A percentile compares a stretch with the other conserved stretches of the same genome.
Conservation (phyloP, 2,329 filamentous ascomycete genomes). For the Diaporthe vaccinii region DNA sequence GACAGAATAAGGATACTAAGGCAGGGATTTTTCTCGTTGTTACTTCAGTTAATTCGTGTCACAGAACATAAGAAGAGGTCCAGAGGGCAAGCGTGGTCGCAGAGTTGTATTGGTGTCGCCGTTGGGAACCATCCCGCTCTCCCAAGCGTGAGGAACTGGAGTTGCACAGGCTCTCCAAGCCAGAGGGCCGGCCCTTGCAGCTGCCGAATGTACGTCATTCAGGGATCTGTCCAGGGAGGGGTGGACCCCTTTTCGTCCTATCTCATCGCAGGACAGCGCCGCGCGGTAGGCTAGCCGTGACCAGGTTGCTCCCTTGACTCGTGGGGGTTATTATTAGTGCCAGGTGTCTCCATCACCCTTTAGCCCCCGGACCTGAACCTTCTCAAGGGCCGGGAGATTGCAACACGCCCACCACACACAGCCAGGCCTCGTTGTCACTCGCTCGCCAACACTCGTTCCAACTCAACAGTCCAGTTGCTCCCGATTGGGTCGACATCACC, state of each 20-base stretch:
- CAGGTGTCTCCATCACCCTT: conserved; percentile 8
- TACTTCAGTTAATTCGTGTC: not conserved
- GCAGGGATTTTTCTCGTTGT: no score
- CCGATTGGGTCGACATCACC: not conserved
- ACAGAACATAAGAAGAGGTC: not conserved
- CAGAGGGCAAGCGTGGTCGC: not conserved
- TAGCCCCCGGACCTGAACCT: not conserved
- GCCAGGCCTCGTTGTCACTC: not conserved
- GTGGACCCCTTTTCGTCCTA: conserved; percentile 19
- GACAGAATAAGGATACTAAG: no score
- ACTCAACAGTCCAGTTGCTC: not conserved
- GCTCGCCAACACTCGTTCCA: not conserved
- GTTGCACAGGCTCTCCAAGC: conserved; percentile 6
- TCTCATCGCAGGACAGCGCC: not conserved
- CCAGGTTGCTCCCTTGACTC: conserved; percentile 6
- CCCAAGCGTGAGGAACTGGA: not conserved
- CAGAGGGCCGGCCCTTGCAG: conserved; percentile 4
- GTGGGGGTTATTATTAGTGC: conserved; percentile 25
- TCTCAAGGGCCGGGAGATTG: conserved; percentile 6
- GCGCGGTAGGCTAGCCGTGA: not conserved
- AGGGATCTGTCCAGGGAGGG: conserved; percentile 5
- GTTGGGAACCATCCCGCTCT: not conserved
- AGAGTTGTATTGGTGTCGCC: not conserved
- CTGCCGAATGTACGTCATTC: conserved; percentile 5
- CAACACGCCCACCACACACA: not conserved